Base-by-base conservation (phyloP, 2,329 filamentous ascomycete genomes). In the Clarireedia paspali region DNA sequence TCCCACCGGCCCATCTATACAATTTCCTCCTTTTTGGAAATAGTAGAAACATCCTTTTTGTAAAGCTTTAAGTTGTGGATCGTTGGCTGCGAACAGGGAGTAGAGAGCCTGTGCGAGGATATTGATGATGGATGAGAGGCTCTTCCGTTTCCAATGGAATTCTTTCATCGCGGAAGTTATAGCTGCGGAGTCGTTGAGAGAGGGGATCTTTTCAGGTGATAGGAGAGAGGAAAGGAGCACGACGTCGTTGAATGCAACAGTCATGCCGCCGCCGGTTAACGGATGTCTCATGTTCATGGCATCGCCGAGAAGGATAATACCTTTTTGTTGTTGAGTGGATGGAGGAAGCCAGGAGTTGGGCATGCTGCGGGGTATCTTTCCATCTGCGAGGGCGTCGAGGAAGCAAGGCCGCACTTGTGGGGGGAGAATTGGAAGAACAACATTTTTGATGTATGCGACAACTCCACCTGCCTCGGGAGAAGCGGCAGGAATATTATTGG, bases 261-360 rank as follows among this genome's bases (percentile, higher is more conserved):
- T 97, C 94, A 99, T 99, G 65, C 94, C 94, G 62, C 94, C 94
- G 53, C 94, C 94, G 0, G 94, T 99, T 12, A 99, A 79, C 1
- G 94, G 94, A 73, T 99, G 94, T n/a, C 94, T 88, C 94, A 99
- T 99, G 76, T 99, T 99, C 79, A 95, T 86, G 14, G 94, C 92
- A 70, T 99, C 94, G 57, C 94, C 94, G 7, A 97, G 79, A 38
- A 99, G 76, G 49, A 96, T 78, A 58, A 96, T 74, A 4, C 89
- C 89, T 1, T 84, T 81, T 10, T 81, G 80, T 68, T 88, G 87
- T 58, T 87, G 88, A 46, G 73, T 74, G 0, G 83, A 80, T 0
- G 94, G 83, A 5, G 94, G 91, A 2, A 99, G 82, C 78, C 88
- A 99, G 59, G 87, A 92, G 73, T 97, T 99, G 52, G 94, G 94